These are phyloP conservation scores for Eucalyptus brandiana DNA, from an alignment of 345 rosid genomes.

Conservation along the genomic window DNA sequence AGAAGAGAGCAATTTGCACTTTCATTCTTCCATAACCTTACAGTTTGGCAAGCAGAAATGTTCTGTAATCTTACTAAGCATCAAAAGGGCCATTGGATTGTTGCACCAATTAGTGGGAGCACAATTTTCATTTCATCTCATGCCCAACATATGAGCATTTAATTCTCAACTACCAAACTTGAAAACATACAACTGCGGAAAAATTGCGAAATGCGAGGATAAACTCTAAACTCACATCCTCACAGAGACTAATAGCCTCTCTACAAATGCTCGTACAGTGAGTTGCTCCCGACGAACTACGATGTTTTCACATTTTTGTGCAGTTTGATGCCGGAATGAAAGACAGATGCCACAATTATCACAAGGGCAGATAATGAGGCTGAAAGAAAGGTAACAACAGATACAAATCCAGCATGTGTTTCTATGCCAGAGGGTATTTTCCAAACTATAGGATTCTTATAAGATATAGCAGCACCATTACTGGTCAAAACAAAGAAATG, in stretches of 20 bases:
- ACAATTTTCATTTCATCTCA: neutral
- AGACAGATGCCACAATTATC: slow-evolving; percentile 27
- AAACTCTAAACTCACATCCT: neutral
- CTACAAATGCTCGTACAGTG: neutral
- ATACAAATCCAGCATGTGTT: slow-evolving; percentile 34
- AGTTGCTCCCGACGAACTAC: neutral
- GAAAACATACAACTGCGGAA: neutral
- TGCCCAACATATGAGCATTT: neutral
- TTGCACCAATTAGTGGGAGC: neutral
- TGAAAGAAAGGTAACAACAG: slow-evolving; percentile 33
- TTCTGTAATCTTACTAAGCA: neutral
- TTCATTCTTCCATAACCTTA: neutral
- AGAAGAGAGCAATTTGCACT: neutral
- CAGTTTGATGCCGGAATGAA: slow-evolving; percentile 2
- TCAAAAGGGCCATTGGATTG: neutral
- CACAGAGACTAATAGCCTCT: neutral
- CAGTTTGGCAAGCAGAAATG: neutral
- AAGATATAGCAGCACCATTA: neutral
- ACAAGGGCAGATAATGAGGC: slow-evolving; percentile 34
- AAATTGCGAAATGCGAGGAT: neutral
- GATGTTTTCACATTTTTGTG: neutral
- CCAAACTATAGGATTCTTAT: slow-evolving; percentile 26
- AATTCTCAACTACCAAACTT: neutral
- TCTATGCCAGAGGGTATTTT: slow-evolving; percentile 49
- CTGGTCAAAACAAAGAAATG: slow-evolving; percentile 23